Conservation (phyloP, 1,284 basidiomycete genomes). For the Moesziomyces parantarcticus region DNA sequence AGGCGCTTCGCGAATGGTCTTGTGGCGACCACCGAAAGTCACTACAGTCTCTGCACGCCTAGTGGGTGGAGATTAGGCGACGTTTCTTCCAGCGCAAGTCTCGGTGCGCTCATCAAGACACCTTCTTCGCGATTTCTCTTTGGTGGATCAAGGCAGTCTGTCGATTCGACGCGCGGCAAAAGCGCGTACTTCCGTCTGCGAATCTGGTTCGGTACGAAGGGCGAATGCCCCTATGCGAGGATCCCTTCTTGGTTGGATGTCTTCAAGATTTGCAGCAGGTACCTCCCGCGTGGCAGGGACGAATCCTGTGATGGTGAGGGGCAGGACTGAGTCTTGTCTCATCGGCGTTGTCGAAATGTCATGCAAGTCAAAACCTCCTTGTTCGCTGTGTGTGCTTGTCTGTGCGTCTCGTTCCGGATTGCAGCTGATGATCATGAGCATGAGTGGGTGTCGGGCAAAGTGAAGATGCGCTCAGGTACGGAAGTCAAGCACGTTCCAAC, state of each 20-base stretch:
- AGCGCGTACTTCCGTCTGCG: slow-evolving; percentile 22
- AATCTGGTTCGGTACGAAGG: slow-evolving; percentile 35
- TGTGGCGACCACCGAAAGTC: too few species aligned
- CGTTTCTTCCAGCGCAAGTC: slow-evolving; percentile 25
- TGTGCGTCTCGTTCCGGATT: background rate
- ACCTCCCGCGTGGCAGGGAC: slow-evolving; percentile 42
- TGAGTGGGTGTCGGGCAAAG: background rate
- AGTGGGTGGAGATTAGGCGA: slow-evolving; percentile 8
- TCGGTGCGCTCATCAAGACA: slow-evolving; percentile 6
- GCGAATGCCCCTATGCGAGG: slow-evolving; percentile 32
- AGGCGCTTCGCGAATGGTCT: too few species aligned
- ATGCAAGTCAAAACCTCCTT: slow-evolving; percentile 37
- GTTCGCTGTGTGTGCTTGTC: slow-evolving; percentile 6
- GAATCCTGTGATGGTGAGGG: slow-evolving; percentile 38
- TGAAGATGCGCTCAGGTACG: too few species aligned
- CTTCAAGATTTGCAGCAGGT: slow-evolving; percentile 32
- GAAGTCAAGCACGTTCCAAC: background rate
- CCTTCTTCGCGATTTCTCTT: slow-evolving; percentile 27
- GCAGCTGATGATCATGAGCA: background rate
- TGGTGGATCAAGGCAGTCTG: slow-evolving; percentile 36
- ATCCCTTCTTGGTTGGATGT: slow-evolving; percentile 18
- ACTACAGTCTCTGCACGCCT: too few species aligned
- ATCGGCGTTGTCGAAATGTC: slow-evolving; percentile 45
- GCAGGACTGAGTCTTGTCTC: slow-evolving; percentile 6
- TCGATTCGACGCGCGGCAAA: slow-evolving; percentile 21